Percentiles rank a stretch among this genome's conserved stretches.
Conservation (phyloP, 2,329 filamentous ascomycete genomes). For the Colletotrichum higginsianum region DNA sequence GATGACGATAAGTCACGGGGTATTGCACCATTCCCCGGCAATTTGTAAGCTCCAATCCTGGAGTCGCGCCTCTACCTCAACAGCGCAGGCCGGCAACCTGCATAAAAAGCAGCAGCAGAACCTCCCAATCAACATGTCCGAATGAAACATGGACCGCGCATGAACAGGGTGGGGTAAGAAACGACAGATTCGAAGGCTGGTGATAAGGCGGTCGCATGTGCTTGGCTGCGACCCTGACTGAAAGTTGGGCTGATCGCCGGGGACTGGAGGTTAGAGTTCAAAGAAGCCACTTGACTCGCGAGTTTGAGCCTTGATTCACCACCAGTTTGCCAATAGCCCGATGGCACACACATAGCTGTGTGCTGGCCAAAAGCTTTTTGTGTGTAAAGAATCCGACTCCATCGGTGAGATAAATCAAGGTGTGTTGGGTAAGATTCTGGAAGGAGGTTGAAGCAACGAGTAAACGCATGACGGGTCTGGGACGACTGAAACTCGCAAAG, state of each 20-base stretch:
- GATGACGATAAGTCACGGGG: constrained; percentile 66
- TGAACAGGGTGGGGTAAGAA: constrained; percentile 40
- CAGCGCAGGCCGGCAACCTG: constrained; percentile 41
- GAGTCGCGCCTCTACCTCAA: constrained; percentile 45
- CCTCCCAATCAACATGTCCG: constrained; percentile 51
- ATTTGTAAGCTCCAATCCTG: constrained; percentile 60
- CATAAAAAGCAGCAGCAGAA: constrained; percentile 40
- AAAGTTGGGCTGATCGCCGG: constrained; percentile 24
- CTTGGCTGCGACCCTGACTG: constrained; percentile 35
- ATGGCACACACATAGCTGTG: background rate
- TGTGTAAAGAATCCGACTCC: background rate
- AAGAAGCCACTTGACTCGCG: constrained; percentile 29
- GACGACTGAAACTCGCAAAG: background rate
- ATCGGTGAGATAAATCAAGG: background rate
- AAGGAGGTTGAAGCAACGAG: background rate
- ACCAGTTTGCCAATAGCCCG: background rate
- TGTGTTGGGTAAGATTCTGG: background rate
- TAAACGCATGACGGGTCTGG: background rate
- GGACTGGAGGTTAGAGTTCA: constrained; percentile 25
- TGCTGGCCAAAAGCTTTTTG: background rate
- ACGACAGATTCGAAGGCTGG: constrained; percentile 26
- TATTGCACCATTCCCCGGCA: constrained; percentile 71
- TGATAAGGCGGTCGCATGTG: constrained; percentile 35
- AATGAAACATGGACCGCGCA: constrained; percentile 41
- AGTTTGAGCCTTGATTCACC: constrained; percentile 23